A percentile compares a stretch with the other conserved stretches of the same genome.
These are phyloP conservation scores for Dalbergia cochinchinensis DNA, from an alignment of 306 rosid genomes.

Conservation along the genomic window DNA sequence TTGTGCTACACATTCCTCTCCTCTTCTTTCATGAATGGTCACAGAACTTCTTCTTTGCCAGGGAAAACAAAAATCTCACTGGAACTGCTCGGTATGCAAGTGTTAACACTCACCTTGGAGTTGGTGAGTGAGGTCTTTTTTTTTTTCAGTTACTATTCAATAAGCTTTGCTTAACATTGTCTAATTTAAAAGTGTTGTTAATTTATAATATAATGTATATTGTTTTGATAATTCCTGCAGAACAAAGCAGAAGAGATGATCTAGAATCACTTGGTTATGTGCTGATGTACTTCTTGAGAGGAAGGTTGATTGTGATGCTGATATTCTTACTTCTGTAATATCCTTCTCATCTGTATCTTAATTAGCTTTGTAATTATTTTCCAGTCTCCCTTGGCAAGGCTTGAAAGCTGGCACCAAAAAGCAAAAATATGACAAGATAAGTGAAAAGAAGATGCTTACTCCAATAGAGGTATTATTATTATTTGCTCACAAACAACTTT, in stretches of 20 bases:
- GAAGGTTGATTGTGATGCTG: conserved; percentile 69
- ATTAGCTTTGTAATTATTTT: conserved; percentile 43
- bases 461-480: conserved; percentile 80
- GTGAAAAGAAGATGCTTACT: conserved; percentile 98
- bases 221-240: conserved; percentile 58
- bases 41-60: conserved; percentile 43
- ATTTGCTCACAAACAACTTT: conserved; percentile 39
- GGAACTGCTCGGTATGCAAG: conserved; percentile 99
- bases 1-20: conserved; percentile 22
- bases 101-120: conserved; percentile 98
- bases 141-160: conserved; percentile 31
- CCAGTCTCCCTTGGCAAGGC: conserved; percentile 99
- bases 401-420: conserved; percentile 93
- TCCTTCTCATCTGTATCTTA: conserved; percentile 33
- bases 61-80: conserved; percentile 99
- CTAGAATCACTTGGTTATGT: conserved; percentile 97
- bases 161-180: conserved; percentile 32
- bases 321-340: conserved; percentile 20
- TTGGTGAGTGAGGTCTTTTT: conserved; percentile 69
- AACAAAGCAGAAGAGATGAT: conserved; percentile 99
- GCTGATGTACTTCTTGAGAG: conserved; percentile 97
- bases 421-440: conserved; percentile 96
- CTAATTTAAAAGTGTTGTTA: conserved; percentile 1
- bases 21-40: conserved; percentile 17
- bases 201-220: neutral